Percentiles rank a stretch among this genome's conserved stretches.
Conservation (phyloP, 148 eudicot species). For the Agrostemma githago region DNA sequence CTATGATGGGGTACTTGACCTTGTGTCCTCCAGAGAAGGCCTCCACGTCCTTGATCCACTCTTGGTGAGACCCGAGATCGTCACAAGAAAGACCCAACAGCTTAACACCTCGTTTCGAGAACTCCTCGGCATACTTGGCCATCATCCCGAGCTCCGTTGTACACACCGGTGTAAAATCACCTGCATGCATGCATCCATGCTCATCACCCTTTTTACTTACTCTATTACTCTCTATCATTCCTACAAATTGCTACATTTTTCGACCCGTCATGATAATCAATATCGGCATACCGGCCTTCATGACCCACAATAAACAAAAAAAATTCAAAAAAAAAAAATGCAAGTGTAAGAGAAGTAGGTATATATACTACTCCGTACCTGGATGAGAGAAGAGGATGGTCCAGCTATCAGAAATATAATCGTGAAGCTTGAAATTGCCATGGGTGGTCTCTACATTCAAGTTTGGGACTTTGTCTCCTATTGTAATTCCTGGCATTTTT, state of each 20-base stretch:
- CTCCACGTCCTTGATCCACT: constrained; percentile 87
- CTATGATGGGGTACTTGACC: constrained; percentile 70
- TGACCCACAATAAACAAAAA: too few relatives aligned
- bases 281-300: too few relatives aligned
- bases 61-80: constrained; percentile 58
- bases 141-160: constrained; percentile 80
- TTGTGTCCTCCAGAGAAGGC: constrained; percentile 58
- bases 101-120: constrained; percentile 63
- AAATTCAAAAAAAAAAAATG: not conserved
- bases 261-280: too few relatives aligned
- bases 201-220: too few relatives aligned
- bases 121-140: constrained; percentile 74
- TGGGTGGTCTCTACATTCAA: constrained; percentile 70
- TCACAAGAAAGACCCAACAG: constrained; percentile 80
- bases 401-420: constrained; percentile 51
- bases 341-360: not conserved
- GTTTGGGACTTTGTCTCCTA: constrained; percentile 74
- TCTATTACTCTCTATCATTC: too few relatives aligned
- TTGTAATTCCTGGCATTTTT: constrained; percentile 77
- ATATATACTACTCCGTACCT: constrained; percentile 41
- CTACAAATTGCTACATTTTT: too few relatives aligned
- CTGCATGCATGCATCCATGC: constrained; percentile 25
- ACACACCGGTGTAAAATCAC: constrained; percentile 91
- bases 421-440: constrained; percentile 64
- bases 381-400: constrained; percentile 84